Base-by-base conservation (phyloP, 768 basidiomycete genomes). In the Tulasnella sp. region DNA sequence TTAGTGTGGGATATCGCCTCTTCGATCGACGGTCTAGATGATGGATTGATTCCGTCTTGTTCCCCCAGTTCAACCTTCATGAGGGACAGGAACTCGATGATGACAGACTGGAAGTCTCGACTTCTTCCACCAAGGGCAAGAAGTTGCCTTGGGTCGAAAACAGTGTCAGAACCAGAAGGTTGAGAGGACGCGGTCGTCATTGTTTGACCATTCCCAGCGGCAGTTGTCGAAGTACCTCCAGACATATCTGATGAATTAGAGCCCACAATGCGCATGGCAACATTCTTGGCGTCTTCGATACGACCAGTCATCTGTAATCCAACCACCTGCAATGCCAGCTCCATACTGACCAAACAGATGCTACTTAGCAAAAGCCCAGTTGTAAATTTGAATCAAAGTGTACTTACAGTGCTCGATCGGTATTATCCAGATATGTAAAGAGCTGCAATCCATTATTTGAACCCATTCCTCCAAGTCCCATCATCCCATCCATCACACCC, bases 231-330 rank as follows among this genome's bases (percentile, higher is more conserved):
- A 39, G 25, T 33, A n/a, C 8, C 64, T 43, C 54, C 60, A 45
- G 63, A 62, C 45, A 58, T 62, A 40, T 62, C 60, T 19, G 31
- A 32, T 33, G 48, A 37, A 62, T 60, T 69, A 48, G 72, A 81
- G 33, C 85, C 83, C 27, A 95, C 86, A 57, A 95, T 95, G 27
- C 90, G 76, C 76, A 91, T 80, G 12, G 91, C 91, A 32, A 95
- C 84, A 53, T 89, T 85, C 65, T 86, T 83, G 2, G 91, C 90
- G 48, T 91, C 87, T 59, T 92, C 89, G 25, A 93, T 80, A 61
- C 90, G 85, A 42, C 91, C 91, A 0, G 90, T 93, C 87, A 95
- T 92, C 70, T 93, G 91, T 56, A 95, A 69, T 0, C 92, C 92
- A 15, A 96, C 90, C 12, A 93, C 89, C 61, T 93, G 90, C 3